Base-by-base conservation (phyloP, 441 rosid genomes). In the Breynia disticha region DNA sequence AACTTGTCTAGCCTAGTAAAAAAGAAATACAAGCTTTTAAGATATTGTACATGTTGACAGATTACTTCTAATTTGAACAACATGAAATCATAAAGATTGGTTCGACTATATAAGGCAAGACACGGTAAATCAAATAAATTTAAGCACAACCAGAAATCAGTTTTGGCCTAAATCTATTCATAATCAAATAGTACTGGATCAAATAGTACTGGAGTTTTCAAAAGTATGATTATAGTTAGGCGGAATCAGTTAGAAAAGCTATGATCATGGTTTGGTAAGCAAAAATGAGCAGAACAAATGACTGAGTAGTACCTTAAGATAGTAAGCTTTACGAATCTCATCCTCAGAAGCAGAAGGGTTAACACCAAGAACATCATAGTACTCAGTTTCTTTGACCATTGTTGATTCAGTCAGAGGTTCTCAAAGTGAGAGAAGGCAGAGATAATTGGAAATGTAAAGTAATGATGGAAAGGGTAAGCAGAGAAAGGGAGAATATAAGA, bases 241-340 rank as follows among this genome's bases (percentile, higher is more conserved):
- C 35, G 7, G 8, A 28, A 28, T 28, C 35, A 28, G 8, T 1
- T 28, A 28, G 8, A 28, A 28, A 28, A 28, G 1, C 8, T 28
- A 28, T 28, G 35, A 2, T 28, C 35, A 28, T 28, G 35, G 35
- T 28, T 28, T 9, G 8, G 8, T 28, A 39, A 39, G 12, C 4
- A 41, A 41, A 11, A 41, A 3, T 9, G n/a, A 11, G 13, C 13
- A 41, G n/a, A 15, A 15, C 10, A 4, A 22, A 16, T n/a, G 3
- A 24, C 35, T 39, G n/a, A 35, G 37, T 52, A 50, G 64, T 64
- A 85, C 96, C 98, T 87, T 87, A 19, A 86, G 78, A 70, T 82
- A 91, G 45, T 91, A 91, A 64, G 94, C 89, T 64, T 79, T 91
- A 24, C 95, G 95, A 76, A 85, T 87, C 67, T 83, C 96, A 42